Percentiles rank a stretch among this genome's conserved stretches.
Evolutionary conservation across 176 grass and related monocot species (phyloP).

Genomic region (Triticum timopheevii): DNA sequence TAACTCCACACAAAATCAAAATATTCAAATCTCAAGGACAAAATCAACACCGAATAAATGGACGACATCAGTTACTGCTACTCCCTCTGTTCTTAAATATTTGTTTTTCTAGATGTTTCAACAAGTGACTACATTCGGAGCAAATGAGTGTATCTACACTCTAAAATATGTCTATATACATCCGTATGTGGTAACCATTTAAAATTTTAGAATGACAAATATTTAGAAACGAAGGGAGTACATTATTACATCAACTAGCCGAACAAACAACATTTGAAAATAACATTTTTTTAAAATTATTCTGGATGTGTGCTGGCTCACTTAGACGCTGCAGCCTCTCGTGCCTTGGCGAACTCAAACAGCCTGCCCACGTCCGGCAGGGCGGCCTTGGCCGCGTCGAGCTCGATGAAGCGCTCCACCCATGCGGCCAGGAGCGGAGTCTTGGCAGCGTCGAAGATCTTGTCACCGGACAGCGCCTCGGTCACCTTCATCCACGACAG

Average conservation of each 20-base stretch:
- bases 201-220: no score
- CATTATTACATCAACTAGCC: background rate
- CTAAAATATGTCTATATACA: no score
- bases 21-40: no score
- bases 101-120: no score
- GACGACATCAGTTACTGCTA: no score
- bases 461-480: background rate
- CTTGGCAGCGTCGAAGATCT: background rate
- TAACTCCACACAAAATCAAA: no score
- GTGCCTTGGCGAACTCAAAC: background rate
- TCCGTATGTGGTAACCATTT: no score
- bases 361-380: slow-evolving; percentile 4
- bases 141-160: no score
- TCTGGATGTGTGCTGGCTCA: background rate
- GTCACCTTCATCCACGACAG: background rate
- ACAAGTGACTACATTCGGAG: no score
- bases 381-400: background rate
- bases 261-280: background rate
- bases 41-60: no score
- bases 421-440: background rate
- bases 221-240: no score
- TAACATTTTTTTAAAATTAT: background rate
- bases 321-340: background rate
- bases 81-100: no score
- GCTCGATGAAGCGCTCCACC: background rate